phyloP scores from a whole-genome alignment of 2,329 filamentous ascomycete genomes.

The Penicillium sp. region DNA sequence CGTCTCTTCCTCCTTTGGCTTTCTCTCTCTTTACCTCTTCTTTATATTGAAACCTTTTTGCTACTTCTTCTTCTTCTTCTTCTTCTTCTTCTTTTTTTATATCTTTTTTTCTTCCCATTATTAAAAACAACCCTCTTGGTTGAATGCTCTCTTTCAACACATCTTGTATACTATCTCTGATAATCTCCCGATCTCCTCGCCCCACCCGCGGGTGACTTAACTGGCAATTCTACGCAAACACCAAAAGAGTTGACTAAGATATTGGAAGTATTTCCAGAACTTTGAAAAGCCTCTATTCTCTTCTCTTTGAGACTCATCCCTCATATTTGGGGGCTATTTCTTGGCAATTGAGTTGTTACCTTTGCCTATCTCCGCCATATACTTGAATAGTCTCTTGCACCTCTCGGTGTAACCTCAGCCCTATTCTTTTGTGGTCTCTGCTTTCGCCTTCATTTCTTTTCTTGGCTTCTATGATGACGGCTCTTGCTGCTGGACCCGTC shows the following conservation, averaged over 20 bases:
- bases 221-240: neutral
- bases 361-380: neutral
- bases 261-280: neutral
- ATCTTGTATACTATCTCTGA: conserved; percentile 4
- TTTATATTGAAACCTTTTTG: neutral
- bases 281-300: neutral
- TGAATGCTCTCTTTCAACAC: neutral
- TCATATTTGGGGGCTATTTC: neutral
- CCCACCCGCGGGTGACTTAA: conserved; percentile 4
- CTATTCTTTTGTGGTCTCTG: neutral
- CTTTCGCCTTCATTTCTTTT: conserved; percentile 4
- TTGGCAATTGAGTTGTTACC: neutral
- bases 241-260: neutral
- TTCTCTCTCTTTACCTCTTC: conserved; percentile 8
- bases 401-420: neutral
- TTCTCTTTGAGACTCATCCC: neutral
- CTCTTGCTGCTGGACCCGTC: conserved; percentile 28
- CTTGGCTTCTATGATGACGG: conserved; percentile 25
- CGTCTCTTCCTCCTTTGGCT: conserved; percentile 9
- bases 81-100: neutral
- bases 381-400: neutral
- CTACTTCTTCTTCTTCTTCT: neutral
- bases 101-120: neutral
- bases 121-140: neutral
- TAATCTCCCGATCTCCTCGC: conserved; percentile 6